A percentile compares a stretch with the other conserved stretches of the same genome.
phyloP scores from a whole-genome alignment of 129 eudicot genomes.

The Tanacetum coccineum region DNA sequence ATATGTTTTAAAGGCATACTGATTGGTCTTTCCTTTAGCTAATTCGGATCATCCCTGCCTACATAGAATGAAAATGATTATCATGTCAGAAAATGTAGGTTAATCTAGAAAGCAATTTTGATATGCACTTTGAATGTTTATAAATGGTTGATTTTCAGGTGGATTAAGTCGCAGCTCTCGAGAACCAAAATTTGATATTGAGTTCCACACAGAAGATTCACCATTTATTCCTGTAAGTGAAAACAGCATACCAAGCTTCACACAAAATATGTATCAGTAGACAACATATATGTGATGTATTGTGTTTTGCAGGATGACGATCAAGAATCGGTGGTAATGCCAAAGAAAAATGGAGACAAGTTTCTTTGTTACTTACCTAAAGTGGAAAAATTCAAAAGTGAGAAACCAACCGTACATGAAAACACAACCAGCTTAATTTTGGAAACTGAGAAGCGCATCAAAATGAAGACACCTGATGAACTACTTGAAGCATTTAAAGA shows the following conservation, averaged over 20 bases:
- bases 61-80: no score
- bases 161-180: conserved; percentile 70
- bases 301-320: conserved; percentile 60
- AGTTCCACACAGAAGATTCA: conserved; percentile 75
- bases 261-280: not conserved
- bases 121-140: no score
- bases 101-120: no score
- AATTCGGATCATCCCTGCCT: no score
- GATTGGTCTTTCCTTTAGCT: no score
- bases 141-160: conserved; percentile 39
- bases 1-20: no score
- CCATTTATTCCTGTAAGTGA: conserved; percentile 75
- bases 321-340: conserved; percentile 85
- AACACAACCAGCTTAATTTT: conserved; percentile 76
- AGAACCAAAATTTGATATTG: conserved; percentile 85
- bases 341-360: conserved; percentile 72
- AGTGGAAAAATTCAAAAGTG: conserved; percentile 69
- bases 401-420: conserved; percentile 55
- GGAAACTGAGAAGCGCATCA: conserved; percentile 73
- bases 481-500: conserved; percentile 83
- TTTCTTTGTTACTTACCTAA: conserved; percentile 77
- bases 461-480: conserved; percentile 94
- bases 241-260: not conserved
- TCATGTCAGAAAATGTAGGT: no score
- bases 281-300: conserved; percentile 7